Evolutionary conservation across 805 yeast genomes (phyloP), one percentile per base, ranked within the genome.

Genomic region (Starmerella bombicola): DNA sequence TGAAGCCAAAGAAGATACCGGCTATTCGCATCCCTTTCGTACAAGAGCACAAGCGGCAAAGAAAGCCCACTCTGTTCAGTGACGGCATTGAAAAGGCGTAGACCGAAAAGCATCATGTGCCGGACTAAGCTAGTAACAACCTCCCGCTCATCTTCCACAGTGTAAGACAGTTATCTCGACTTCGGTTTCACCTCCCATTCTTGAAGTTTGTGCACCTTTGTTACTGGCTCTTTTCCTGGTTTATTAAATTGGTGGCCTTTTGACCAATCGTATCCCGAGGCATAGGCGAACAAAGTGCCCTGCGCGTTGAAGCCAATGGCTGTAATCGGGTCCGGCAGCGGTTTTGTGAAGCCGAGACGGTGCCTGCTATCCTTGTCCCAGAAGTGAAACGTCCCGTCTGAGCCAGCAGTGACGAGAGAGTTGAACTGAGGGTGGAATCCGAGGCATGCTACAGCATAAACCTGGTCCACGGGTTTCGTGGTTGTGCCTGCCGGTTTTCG

Each of bases 361-460:
- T 81, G 93, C 57, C 79, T 76, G 40, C 91, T 80, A 54, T 84
- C 94, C 60, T 83, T 84, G 60, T 91, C 97, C 98, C 98, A 91
- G 65, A 83, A 80, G 54, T 85, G 78, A 65, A 86, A 79, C 12
- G 86, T 70, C 18, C 98, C 98, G 61, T 91, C 98, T 19, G 91
- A 72, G 10, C 98, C 97, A 1, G 93, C 91, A 4, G 98, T 91
- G 37, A 78, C 77, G 61, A 91, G 80, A 1, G 97, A 85, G 32
- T 95, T 95, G 60, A 78, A 77, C 12, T 73, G 65, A 3, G 97
- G 97, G 57, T 91, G 96, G 67, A 86, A 83, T 6, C 73, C 66
- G 35, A 91, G 78, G 37, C 81, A 68, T 59, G 85, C 83, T 32
- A 91, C 77, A 1, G 95, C 64, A 57, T 78, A 88, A 24, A 88